A percentile compares a stretch with the other conserved stretches of the same genome.
Evolutionary conservation across 2,329 filamentous ascomycete species (phyloP).

Genomic region (Cercospora sojina): DNA sequence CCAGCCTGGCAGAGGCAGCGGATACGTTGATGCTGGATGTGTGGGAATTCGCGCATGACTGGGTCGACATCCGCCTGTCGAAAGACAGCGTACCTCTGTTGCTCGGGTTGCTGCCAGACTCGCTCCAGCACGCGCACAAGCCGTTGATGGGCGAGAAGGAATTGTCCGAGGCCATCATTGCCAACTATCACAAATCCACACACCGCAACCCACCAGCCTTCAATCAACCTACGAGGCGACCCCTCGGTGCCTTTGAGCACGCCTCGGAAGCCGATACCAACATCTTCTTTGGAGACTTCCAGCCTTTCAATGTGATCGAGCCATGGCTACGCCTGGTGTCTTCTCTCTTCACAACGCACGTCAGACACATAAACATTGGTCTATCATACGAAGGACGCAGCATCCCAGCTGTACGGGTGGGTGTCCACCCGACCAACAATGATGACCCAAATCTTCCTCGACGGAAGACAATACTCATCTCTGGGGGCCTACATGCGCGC

Average conservation of each 20-base stretch:
- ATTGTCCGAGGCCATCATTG: conserved; percentile 71
- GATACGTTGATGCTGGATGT: conserved; percentile 80
- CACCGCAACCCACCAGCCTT: conserved; percentile 14
- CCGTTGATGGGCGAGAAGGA: conserved; percentile 71
- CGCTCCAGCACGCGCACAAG: conserved; percentile 69
- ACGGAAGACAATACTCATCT: conserved; percentile 76
- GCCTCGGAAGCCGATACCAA: conserved; percentile 46
- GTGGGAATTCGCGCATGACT: conserved; percentile 79
- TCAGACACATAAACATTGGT: conserved; percentile 73
- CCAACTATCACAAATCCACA: conserved; percentile 58
- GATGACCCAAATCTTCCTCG: conserved; percentile 47
- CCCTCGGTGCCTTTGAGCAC: conserved; percentile 32
- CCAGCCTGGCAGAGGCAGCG: conserved; percentile 69
- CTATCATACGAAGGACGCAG: conserved; percentile 83
- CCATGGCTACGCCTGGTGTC: conserved; percentile 89
- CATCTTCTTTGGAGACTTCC: conserved; percentile 90
- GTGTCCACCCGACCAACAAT: conserved; percentile 56
- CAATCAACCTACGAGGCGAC: conserved; percentile 12
- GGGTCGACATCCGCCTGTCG: conserved; percentile 79
- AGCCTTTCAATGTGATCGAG: conserved; percentile 78
- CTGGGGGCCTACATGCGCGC: conserved; percentile 84
- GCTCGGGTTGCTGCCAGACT: conserved; percentile 71
- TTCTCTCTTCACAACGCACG: conserved; percentile 83
- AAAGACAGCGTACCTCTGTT: conserved; percentile 76
- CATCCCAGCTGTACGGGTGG: conserved; percentile 77